Percentiles rank a stretch among this genome's conserved stretches.
phyloP scores from a whole-genome alignment of 495 filamentous ascomycete species.

The Penicillium angulare region DNA sequence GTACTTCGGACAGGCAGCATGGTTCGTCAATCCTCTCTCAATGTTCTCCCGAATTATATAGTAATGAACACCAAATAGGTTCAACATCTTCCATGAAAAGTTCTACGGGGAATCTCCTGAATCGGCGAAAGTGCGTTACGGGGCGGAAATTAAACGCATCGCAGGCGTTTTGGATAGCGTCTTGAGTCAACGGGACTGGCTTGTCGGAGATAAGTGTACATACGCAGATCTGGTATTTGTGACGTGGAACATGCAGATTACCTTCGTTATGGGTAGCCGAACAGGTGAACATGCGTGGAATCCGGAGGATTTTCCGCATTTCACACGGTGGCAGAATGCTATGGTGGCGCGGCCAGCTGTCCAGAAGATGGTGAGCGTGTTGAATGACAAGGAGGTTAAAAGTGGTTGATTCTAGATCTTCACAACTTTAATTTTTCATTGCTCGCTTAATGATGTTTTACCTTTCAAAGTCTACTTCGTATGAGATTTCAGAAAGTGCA shows the following conservation, averaged over 20 bases:
- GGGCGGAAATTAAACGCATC: not conserved
- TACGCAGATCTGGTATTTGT: not conserved
- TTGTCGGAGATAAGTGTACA: not conserved
- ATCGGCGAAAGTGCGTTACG: conserved; percentile 1
- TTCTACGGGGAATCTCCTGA: not conserved
- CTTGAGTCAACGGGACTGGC: not conserved
- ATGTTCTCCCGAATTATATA: not conserved
- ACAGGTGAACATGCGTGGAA: not conserved
- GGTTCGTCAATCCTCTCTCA: not conserved
- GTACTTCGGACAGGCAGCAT: not conserved
- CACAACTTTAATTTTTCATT: too few species aligned
- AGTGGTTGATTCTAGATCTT: too few species aligned
- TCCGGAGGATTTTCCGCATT: not conserved
- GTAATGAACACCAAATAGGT: not conserved
- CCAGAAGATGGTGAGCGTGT: not conserved
- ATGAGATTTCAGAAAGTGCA: too few species aligned
- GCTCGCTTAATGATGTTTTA: too few species aligned
- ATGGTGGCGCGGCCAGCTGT: not conserved
- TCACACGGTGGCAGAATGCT: not conserved
- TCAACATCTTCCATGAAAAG: not conserved
- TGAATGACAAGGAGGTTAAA: not conserved
- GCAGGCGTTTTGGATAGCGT: not conserved
- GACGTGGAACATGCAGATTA: not conserved
- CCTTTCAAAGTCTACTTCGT: too few species aligned
- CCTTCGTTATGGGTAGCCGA: not conserved